Conservation (phyloP, 176 grass and related monocot species). For the Avena sativa region DNA sequence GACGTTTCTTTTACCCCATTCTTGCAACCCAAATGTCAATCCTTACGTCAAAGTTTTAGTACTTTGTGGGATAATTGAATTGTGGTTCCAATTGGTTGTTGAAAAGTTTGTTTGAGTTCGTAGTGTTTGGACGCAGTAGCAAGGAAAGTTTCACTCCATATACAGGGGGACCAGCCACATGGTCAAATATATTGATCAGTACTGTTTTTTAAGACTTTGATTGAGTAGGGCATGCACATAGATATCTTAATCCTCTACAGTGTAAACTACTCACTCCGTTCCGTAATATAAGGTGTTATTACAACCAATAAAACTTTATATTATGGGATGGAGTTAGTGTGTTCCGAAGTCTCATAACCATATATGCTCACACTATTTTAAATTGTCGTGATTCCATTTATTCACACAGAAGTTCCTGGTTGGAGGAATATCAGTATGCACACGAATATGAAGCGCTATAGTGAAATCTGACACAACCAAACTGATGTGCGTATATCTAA, state of each 20-base stretch:
- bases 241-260: neutral
- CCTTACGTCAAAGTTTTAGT: neutral
- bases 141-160: neutral
- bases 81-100: conserved; percentile 37
- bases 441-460: neutral
- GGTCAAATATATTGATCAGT: neutral
- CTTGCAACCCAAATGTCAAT: conserved; percentile 30
- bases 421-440: neutral
- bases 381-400: neutral
- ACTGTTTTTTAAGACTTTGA: neutral
- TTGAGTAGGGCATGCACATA: neutral
- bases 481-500: neutral
- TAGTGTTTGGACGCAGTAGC: neutral
- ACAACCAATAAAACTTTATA: no score
- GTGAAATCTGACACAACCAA: neutral
- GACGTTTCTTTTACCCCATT: conserved; percentile 14
- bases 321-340: neutral
- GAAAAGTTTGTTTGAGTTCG: neutral
- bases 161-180: neutral
- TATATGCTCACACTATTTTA: neutral
- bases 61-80: neutral
- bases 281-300: no score
- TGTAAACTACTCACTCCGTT: neutral
- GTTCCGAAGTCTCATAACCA: neutral
- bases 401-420: neutral